Conservation (phyloP, 2,329 filamentous ascomycete species). For the Botrytis cinerea region DNA sequence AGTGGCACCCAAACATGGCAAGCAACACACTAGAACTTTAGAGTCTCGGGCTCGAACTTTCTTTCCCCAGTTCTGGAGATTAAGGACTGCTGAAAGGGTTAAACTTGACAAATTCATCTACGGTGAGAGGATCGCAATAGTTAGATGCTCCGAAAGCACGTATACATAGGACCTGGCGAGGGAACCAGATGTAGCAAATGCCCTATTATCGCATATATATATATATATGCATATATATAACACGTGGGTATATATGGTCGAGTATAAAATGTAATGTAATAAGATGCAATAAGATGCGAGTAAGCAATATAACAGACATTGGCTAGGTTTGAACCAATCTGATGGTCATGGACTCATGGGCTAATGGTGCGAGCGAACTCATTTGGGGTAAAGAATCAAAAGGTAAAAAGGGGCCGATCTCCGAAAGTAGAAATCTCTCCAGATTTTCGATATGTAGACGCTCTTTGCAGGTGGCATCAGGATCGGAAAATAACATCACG, state of each 20-base stretch:
- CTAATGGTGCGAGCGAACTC: neutral
- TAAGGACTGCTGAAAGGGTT: slow-evolving; percentile 4
- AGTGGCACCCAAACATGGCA: neutral
- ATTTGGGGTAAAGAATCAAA: neutral
- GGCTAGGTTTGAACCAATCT: neutral
- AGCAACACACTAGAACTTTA: slow-evolving; percentile 5
- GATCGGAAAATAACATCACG: slow-evolving; percentile 17
- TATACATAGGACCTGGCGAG: neutral
- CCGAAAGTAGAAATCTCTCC: slow-evolving; percentile 11
- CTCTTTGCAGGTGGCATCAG: slow-evolving; percentile 2
- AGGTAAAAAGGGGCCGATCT: slow-evolving; percentile 5
- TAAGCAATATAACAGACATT: neutral
- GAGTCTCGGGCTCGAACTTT: neutral
- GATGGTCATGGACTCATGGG: neutral
- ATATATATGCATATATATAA: too few relatives aligned
- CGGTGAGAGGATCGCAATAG: neutral
- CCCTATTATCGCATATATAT: neutral
- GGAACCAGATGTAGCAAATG: neutral
- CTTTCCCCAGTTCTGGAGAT: neutral
- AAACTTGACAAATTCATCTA: neutral
- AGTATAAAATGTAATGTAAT: neutral
- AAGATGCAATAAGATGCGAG: neutral
- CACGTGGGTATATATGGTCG: neutral
- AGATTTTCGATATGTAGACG: slow-evolving; percentile 12
- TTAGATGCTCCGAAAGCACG: neutral